Base-by-base conservation (phyloP, 1,284 basidiomycete species). In the Leccinum solheimii region DNA sequence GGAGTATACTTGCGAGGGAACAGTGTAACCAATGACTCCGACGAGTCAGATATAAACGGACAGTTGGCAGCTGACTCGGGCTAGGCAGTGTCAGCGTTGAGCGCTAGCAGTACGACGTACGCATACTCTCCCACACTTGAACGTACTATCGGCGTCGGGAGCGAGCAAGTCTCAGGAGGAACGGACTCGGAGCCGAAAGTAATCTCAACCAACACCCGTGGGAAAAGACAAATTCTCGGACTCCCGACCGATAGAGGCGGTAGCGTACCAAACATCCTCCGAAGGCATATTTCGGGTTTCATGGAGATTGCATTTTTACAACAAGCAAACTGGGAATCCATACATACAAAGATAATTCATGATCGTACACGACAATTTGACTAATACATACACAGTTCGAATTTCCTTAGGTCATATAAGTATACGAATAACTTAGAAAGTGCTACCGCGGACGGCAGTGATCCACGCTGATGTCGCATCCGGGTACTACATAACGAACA, bases 401-500 rank as follows among this genome's bases (percentile, higher is more conserved):
- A 27, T 16, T 38, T 5, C 23, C 23, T 36, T 36, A 14, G 36
- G 19, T 57, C 23, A 38, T n/a, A 40, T 40, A 40, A n/a, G 16
- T 58, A 19, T 8, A 26, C 16, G 10, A 23, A 19, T 40, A 26
- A 23, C 14, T 58, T 27, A 64, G 21, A 60, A 50, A 2, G 63
- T 66, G 13, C 34, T 19, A 10, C 62, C 67, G 13, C 68, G 68
- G 5, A 69, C 68, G 16, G 69, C 30, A 7, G 60, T 50, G 34
- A 69, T 69, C 69, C 69, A 71, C 4, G 66, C 27, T 1, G 69
- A 59, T 0, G 48, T 3, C 2, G 66, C 68, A 13, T 67, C 38
- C 38, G 70, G 68, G 43, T 65, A 69, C 69, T 70, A n/a, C n/a
- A 43, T 40, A n/a, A 40, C 55, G 38, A 36, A 32, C 2, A 75